phyloP scores from a whole-genome alignment of 768 basidiomycete genomes.

The Hemileccinum rubropunctum region DNA sequence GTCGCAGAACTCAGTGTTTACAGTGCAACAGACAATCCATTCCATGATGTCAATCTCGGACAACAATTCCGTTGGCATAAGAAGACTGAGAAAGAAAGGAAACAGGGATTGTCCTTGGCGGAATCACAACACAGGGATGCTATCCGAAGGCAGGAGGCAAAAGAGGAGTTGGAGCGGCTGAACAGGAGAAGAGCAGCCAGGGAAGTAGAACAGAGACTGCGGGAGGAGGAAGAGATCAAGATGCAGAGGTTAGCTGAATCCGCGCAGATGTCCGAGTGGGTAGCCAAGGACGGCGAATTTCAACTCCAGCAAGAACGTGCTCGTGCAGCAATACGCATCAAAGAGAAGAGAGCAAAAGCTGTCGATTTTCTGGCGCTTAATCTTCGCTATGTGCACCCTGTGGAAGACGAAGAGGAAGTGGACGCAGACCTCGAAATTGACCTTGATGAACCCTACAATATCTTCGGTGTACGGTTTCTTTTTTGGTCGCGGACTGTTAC shows the following conservation, averaged over 20 bases:
- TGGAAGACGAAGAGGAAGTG: slow-evolving; percentile 72
- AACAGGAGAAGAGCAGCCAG: slow-evolving; percentile 89
- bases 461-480: slow-evolving; percentile 74
- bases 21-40: slow-evolving; percentile 95
- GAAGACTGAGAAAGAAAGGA: slow-evolving; percentile 94
- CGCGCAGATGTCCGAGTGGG: slow-evolving; percentile 97
- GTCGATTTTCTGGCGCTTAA: slow-evolving; percentile 97
- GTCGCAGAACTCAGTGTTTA: slow-evolving; percentile 96
- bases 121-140: slow-evolving; percentile 83
- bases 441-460: slow-evolving; percentile 96
- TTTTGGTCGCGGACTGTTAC: background rate
- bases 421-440: slow-evolving; percentile 95
- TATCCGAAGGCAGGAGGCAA: slow-evolving; percentile 81
- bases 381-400: slow-evolving; percentile 83
- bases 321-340: slow-evolving; percentile 90
- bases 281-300: slow-evolving; percentile 95
- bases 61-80: slow-evolving; percentile 99
- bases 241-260: slow-evolving; percentile 91
- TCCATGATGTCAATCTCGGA: slow-evolving; percentile 94
- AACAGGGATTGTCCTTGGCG: slow-evolving; percentile 73
- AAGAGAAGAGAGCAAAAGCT: slow-evolving; percentile 97
- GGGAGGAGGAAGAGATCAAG: slow-evolving; percentile 90
- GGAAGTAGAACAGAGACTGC: slow-evolving; percentile 81
- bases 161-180: slow-evolving; percentile 90
- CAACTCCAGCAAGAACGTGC: slow-evolving; percentile 91